Base-by-base conservation (phyloP, 2,329 filamentous ascomycete species). In the Phaeosphaeria sp. region DNA sequence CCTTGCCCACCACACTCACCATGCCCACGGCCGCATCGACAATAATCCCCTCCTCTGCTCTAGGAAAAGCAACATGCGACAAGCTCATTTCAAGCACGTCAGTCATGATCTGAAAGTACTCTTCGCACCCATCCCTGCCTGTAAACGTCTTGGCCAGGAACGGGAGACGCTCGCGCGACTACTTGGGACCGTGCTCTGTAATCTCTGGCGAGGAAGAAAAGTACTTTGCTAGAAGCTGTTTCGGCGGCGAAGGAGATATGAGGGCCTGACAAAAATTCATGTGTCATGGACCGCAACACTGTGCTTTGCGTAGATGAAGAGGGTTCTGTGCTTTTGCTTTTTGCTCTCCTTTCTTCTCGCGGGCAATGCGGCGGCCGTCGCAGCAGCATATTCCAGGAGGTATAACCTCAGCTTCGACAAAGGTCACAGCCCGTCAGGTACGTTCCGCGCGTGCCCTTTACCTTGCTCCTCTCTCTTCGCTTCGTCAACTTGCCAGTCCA, bases 181-280 rank as follows among this genome's bases (percentile, higher is more conserved):
- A 80, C 41, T 59, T 43, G 3, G 79, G 79, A 1, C 78, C 79
- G 59, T 81, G 77, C 66, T 81, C 79, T 2, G 74, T 75, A 56
- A 81, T 81, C 18, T 63, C 71, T 11, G 76, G 75, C 15, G 42
- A 27, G 15, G 43, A 46, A 50, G 59, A 56, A 56, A 77, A 76
- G 65, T 68, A 71, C 21, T 58, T 56, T 39, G 60, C 49, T 3
- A 77, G 65, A 3, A 77, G 67, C 25, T 65, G 72, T 4, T 67
- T 27, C 13, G 69, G 68, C 7, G 66, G 69, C 11, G 63, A 55
- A 25, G 76, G 36, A 39, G 76, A 64, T 13, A 73, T 67, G 46
- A 58, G 42, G 22, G 63, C 72, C 75, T 57, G 77, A 77, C 7
- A 39, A 17, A 17, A 39, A 39, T 7, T 58, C 51, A 49, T 72